A percentile compares a stretch with the other conserved stretches of the same genome.
These are phyloP conservation scores for Durusdinium trenchii DNA, from an alignment of 73 alveolate species.

Conservation along the genomic window DNA sequence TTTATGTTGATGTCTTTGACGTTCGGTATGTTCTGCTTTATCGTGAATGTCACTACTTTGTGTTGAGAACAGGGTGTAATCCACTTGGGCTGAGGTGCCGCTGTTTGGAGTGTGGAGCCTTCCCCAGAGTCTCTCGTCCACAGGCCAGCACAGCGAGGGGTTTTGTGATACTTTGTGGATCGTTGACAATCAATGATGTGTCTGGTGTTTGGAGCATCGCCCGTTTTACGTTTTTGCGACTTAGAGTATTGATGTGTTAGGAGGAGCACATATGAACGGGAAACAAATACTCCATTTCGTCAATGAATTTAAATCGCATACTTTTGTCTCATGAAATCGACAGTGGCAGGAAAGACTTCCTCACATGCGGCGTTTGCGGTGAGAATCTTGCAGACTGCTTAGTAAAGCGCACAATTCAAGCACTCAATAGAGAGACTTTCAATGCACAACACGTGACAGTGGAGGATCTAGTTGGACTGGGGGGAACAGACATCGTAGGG, in stretches of 20 bases:
- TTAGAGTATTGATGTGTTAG: too few species aligned
- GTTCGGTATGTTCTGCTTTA: not conserved
- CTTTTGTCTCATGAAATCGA: too few species aligned
- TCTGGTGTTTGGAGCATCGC: too few species aligned
- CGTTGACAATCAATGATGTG: too few species aligned
- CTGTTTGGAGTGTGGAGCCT: constrained; percentile 4
- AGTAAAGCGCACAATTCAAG: too few species aligned
- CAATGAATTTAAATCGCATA: too few species aligned
- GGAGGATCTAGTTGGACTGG: not conserved
- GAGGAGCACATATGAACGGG: too few species aligned
- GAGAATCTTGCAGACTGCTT: constrained; percentile 39
- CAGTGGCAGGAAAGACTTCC: constrained; percentile 8
- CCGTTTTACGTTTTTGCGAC: too few species aligned
- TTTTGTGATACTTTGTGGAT: too few species aligned
- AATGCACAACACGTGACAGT: not conserved
- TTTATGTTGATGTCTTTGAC: not conserved
- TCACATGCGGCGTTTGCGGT: constrained; percentile 43
- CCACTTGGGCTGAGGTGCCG: constrained; percentile 4
- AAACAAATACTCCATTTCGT: too few species aligned
- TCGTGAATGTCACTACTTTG: not conserved
- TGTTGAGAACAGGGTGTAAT: not conserved
- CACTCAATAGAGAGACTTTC: not conserved
- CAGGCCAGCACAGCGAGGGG: not conserved
- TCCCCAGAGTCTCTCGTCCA: constrained; percentile 49
- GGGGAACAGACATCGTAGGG: not conserved